phyloP scores from a whole-genome alignment of 495 filamentous ascomycete species.

The Neurospora sp. region DNA sequence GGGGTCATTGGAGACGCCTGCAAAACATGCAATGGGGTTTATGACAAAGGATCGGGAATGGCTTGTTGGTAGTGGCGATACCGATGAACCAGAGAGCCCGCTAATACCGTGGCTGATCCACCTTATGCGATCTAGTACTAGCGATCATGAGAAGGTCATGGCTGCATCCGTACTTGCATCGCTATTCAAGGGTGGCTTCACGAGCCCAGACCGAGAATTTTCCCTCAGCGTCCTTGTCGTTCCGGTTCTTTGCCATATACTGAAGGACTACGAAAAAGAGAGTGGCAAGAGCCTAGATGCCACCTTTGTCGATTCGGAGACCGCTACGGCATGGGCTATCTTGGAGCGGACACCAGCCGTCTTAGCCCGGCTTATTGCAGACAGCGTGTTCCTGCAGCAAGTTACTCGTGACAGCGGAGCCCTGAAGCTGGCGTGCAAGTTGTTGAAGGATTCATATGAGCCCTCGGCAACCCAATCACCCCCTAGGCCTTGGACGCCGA shows the following conservation, averaged over 20 bases:
- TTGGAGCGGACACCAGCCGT: slow-evolving; percentile 65
- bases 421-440: slow-evolving; percentile 59
- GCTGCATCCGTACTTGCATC: slow-evolving; percentile 70
- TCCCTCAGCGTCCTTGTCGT: slow-evolving; percentile 58
- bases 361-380: slow-evolving; percentile 67
- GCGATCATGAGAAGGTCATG: slow-evolving; percentile 58
- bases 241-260: slow-evolving; percentile 60
- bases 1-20: slow-evolving; percentile 26
- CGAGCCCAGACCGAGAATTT: slow-evolving; percentile 49
- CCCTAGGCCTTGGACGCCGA: slow-evolving; percentile 34
- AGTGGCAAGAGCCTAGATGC: slow-evolving; percentile 26
- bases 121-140: slow-evolving; percentile 47
- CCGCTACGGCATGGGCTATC: slow-evolving; percentile 35
- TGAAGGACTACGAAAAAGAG: slow-evolving; percentile 47
- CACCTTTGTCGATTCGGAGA: slow-evolving; percentile 25
- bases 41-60: not conserved
- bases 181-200: slow-evolving; percentile 61
- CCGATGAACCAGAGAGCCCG: slow-evolving; percentile 64
- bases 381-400: slow-evolving; percentile 66
- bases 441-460: slow-evolving; percentile 62
- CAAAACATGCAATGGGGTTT: slow-evolving; percentile 9
- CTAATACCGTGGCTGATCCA: slow-evolving; percentile 77
- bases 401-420: slow-evolving; percentile 71
- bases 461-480: slow-evolving; percentile 30
- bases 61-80: slow-evolving; percentile 19